Percentiles rank a stretch among this genome's conserved stretches.
Conservation (phyloP, 2,329 filamentous ascomycete species). For the Emmonsia crescens region DNA sequence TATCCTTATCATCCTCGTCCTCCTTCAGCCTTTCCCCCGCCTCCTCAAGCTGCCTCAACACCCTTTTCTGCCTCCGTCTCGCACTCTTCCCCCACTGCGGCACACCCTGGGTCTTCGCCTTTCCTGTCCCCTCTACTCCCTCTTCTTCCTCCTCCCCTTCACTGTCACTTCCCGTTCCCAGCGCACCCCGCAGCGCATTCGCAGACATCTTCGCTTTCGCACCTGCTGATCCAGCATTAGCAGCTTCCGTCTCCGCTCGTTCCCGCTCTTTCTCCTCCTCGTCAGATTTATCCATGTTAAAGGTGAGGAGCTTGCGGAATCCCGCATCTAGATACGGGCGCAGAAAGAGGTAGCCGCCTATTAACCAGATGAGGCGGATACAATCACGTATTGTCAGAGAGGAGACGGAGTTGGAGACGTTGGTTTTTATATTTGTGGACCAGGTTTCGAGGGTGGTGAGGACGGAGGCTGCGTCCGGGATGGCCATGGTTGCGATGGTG, state of each 20-base stretch:
- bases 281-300: constrained; percentile 30
- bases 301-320: constrained; percentile 45
- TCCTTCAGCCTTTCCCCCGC: constrained; percentile 52
- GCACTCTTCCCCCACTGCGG: constrained; percentile 59
- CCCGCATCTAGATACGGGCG: constrained; percentile 64
- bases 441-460: constrained; percentile 18
- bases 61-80: constrained; percentile 54
- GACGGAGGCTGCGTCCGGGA: constrained; percentile 14
- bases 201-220: constrained; percentile 48
- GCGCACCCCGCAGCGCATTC: constrained; percentile 52
- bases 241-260: constrained; percentile 31
- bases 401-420: constrained; percentile 34
- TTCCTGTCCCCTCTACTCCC: constrained; percentile 28
- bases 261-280: constrained; percentile 50
- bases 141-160: constrained; percentile 33
- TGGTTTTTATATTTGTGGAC: constrained; percentile 26
- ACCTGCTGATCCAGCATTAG: constrained; percentile 22
- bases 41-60: constrained; percentile 55
- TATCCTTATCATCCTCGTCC: constrained; percentile 62
- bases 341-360: constrained; percentile 62
- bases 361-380: constrained; percentile 59
- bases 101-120: constrained; percentile 18
- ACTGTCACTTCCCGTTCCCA: constrained; percentile 42
- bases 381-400: constrained; percentile 37
- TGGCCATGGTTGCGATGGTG: constrained; percentile 21